These are phyloP conservation scores for Coleophoma crateriformis DNA, from an alignment of 2,329 filamentous ascomycete species.

Conservation along the genomic window DNA sequence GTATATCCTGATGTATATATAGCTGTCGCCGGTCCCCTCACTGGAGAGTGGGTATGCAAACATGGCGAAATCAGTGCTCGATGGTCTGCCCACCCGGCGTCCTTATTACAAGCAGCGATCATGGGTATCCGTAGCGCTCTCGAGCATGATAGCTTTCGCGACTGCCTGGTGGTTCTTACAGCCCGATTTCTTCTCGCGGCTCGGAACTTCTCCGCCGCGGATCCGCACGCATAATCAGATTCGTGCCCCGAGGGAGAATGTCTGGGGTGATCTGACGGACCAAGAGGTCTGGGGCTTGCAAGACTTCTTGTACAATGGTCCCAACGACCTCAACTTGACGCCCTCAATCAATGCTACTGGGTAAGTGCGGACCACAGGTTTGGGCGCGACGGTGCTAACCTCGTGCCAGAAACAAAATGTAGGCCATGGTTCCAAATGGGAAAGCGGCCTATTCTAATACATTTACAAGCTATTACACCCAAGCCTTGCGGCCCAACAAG, in stretches of 20 bases:
- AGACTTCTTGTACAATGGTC: background rate
- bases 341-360: background rate
- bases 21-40: too few relatives aligned
- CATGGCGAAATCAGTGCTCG: too few relatives aligned
- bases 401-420: background rate
- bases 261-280: background rate
- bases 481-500: slow-evolving; percentile 1
- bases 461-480: background rate
- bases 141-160: background rate
- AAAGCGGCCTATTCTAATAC: background rate
- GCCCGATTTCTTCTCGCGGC: background rate
- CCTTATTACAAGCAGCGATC: background rate
- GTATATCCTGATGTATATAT: too few relatives aligned
- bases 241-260: background rate
- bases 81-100: background rate
- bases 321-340: background rate
- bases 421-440: background rate
- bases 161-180: background rate
- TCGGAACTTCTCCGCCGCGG: background rate
- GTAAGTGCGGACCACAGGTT: background rate
- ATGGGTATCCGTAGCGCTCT: background rate
- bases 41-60: too few relatives aligned
- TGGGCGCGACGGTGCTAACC: background rate
- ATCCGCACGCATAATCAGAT: background rate
- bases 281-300: background rate